Evolutionary conservation across 2,329 filamentous ascomycete genomes (phyloP).

Genomic region (Penicillium expansum): DNA sequence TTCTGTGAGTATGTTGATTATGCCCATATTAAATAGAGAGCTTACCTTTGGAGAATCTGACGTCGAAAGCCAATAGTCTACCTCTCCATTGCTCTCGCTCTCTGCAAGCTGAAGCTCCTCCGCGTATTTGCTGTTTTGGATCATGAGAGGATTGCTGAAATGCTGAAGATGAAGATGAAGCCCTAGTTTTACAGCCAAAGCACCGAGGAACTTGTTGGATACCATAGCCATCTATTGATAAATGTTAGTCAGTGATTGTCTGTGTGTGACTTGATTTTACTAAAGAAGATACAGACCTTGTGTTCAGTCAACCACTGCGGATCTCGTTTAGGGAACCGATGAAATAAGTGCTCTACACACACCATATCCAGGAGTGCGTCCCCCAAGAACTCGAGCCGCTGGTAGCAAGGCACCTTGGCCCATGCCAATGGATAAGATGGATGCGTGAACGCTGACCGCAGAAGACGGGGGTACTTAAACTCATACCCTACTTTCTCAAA

Average conservation of each 20-base stretch:
- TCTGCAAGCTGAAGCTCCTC: constrained; percentile 38
- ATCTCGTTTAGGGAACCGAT: constrained; percentile 71
- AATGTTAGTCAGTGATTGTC: constrained; percentile 5
- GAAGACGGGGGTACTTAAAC: constrained; percentile 72
- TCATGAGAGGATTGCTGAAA: constrained; percentile 37
- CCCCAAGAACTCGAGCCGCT: constrained; percentile 87
- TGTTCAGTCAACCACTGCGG: constrained; percentile 98
- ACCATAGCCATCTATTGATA: constrained; percentile 82
- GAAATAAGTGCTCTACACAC: constrained; percentile 78
- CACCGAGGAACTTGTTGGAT: constrained; percentile 89
- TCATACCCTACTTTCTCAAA: constrained; percentile 55
- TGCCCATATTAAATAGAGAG: too few relatives aligned
- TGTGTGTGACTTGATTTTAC: too few relatives aligned
- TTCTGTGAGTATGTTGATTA: not conserved
- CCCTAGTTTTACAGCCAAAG: constrained; percentile 71
- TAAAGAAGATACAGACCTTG: constrained; percentile 53
- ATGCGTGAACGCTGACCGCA: constrained; percentile 84
- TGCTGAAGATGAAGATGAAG: constrained; percentile 70
- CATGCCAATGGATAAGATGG: constrained; percentile 73
- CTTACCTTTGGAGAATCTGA: constrained; percentile 45
- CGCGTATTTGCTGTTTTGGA: constrained; percentile 51
- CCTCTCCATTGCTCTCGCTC: constrained; percentile 30
- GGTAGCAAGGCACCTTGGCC: constrained; percentile 81
- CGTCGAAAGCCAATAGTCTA: constrained; percentile 45
- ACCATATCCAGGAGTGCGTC: constrained; percentile 85